These are phyloP conservation scores for Aspergillus novoparasiticus DNA, from an alignment of 2,329 filamentous ascomycete species.

Conservation along the genomic window DNA sequence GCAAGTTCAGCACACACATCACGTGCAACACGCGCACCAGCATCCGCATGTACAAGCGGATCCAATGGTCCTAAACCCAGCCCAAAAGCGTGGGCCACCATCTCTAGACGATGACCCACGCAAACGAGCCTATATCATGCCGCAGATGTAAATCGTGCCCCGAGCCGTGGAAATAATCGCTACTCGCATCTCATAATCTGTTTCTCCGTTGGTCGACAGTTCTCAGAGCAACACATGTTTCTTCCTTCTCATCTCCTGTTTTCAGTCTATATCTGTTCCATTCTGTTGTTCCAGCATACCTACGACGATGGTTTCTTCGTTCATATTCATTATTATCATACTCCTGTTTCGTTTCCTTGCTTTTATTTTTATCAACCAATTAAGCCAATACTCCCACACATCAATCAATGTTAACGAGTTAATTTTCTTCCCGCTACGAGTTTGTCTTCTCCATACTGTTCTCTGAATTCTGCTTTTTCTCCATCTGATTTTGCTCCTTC, in stretches of 20 bases:
- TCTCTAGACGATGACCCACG: conserved; percentile 23
- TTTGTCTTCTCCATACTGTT: not conserved
- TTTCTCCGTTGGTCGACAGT: not conserved
- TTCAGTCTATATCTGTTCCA: not conserved
- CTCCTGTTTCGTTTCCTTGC: not conserved
- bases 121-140: conserved; percentile 25
- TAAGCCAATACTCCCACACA: not conserved
- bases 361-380: not conserved
- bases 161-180: not conserved
- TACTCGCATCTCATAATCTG: not conserved
- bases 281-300: not conserved
- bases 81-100: conserved; percentile 21
- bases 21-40: not conserved
- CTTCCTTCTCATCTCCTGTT: not conserved
- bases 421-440: not conserved
- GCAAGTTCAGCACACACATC: not conserved
- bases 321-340: not conserved
- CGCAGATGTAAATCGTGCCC: conserved; percentile 16
- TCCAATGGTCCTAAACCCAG: conserved; percentile 21
- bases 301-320: not conserved
- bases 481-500: not conserved
- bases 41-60: conserved; percentile 10
- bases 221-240: not conserved
- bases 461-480: not conserved
- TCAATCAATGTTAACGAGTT: conserved; percentile 1